Base-by-base conservation (phyloP, 306 rosid genomes). In the Quercus engelmannii region DNA sequence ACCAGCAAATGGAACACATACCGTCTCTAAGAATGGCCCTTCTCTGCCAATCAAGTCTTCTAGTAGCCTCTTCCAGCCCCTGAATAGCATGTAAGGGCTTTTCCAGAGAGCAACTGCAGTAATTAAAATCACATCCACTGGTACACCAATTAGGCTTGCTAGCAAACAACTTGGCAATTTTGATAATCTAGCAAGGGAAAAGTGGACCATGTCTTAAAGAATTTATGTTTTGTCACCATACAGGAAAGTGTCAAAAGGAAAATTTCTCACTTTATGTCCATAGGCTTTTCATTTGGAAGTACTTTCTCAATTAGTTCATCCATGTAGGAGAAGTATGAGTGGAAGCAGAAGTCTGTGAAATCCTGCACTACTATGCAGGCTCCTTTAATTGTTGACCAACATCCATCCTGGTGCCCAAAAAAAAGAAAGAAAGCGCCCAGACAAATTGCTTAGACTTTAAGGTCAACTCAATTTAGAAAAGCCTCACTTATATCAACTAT, bases 1-100 rank as follows among this genome's bases (percentile, higher is more conserved):
- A 57, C 89, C 97, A 30, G 98, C 98, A 81, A 93, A 93, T 38
- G 97, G 97, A 38, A 93, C 92, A 71, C 98, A 93, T 33, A 86
- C 91, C 0, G 92, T 79, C 86, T 93, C 98, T 83, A 89, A 54
- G 83, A 93, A 93, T 55, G 98, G 97, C 76, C 98, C 98, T 73
- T 87, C 93, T 77, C 98, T 86, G 71, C 94, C 98, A 71, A 93
- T 73, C 85, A 91, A 83, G 76, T 93, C 98, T 86, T 91, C 97
- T 33, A 91, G 78, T 51, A 93, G 86, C 82, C 98, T 91, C 86
- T 93, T 90, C 97, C 98, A 93, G 25, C 98, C 97, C 89, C 35
- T 84, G 26, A 91, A 83, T 28, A 93, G 79, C 97, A 93, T 91
- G 83, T 61, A 91, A 23, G 97, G 97, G 51, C 98, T 93, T 82